Evolutionary conservation across 148 eudicot species (phyloP), one percentile per base, ranked within the genome.

Genomic region (Suaeda aralocaspica): DNA sequence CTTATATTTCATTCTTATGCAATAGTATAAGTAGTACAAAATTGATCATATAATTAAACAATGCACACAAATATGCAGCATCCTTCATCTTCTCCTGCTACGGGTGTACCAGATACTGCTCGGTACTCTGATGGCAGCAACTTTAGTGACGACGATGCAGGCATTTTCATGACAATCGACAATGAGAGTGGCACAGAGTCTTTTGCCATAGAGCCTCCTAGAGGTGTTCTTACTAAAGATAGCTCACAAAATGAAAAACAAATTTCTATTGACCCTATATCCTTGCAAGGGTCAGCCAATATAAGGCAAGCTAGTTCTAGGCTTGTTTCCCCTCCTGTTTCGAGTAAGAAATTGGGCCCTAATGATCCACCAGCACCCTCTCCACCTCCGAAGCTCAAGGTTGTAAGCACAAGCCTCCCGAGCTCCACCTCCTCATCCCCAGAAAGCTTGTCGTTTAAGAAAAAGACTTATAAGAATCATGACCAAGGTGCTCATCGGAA

Each of bases 181-280:
- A 76, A 65, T 45, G 75, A 64, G 49, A 59, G 64, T 9, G 83
- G 79, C 12, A 31, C 73, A 0, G 77, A 81, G 69, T 80, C 82
- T 69, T 73, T 80, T 15, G 75, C 76, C 24, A 49, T 81, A 9
- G 80, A 86, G 42, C 79, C 75, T 11, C 80, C 87, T 5, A 71
- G 61, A 13, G 68, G 72, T 58, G 58, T 66, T 44, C 69, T 45
- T 52, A 77, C 75, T 0, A 73, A 31, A 14, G 80, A 78, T 21
- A 71, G 58, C 75, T 59, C 63, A 15, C 79, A 78, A 56, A 75
- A 72, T 26, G 96, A 89, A 82, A 88, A 75, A 77, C 91, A 92
- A 29, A 88, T 89, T n/a, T 87, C 87, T 0, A 85, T 92, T 3
- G 98, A 92, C 58, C 98, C 93, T 5, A 82, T 87, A 53, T 92